Conservation (phyloP, 345 rosid genomes). For the Microcos paniculata region DNA sequence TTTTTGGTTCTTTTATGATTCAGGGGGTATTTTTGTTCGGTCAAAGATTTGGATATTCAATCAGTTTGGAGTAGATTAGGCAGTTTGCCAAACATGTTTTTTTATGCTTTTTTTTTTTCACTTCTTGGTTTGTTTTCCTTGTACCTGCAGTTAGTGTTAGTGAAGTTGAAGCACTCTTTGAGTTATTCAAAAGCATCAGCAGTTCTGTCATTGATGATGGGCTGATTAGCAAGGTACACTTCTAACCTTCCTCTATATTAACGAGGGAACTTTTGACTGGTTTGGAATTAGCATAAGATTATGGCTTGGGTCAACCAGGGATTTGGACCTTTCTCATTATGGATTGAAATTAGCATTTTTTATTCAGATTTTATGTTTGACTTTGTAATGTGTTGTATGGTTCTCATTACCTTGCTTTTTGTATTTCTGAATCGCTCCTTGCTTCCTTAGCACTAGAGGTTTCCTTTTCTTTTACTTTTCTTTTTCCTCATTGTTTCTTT, state of each 20-base stretch:
- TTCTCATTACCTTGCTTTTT: neutral
- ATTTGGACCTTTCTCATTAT: neutral
- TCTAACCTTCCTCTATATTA: neutral
- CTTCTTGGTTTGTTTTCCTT: neutral
- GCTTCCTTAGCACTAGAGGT: neutral
- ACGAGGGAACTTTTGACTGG: neutral
- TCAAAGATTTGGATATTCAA: neutral
- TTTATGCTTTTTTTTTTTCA: neutral
- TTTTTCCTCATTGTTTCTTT: neutral
- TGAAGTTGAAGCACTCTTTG: slow-evolving; percentile 99
- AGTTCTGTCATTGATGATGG: slow-evolving; percentile 96
- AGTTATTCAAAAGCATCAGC: slow-evolving; percentile 96
- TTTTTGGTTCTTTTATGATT: neutral
- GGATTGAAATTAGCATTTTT: neutral
- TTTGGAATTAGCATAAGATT: no score
- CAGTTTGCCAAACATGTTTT: neutral
- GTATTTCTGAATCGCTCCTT: neutral
- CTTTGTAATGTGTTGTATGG: neutral
- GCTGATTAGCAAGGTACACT: slow-evolving; percentile 81
- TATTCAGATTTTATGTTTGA: neutral
- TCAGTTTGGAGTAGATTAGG: neutral
- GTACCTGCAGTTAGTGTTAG: slow-evolving; percentile 83
- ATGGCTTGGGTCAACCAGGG: no score
- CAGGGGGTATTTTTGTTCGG: neutral
- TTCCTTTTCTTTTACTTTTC: no score